Base-by-base conservation (phyloP, 495 filamentous ascomycete genomes). In the Echria macrotheca region DNA sequence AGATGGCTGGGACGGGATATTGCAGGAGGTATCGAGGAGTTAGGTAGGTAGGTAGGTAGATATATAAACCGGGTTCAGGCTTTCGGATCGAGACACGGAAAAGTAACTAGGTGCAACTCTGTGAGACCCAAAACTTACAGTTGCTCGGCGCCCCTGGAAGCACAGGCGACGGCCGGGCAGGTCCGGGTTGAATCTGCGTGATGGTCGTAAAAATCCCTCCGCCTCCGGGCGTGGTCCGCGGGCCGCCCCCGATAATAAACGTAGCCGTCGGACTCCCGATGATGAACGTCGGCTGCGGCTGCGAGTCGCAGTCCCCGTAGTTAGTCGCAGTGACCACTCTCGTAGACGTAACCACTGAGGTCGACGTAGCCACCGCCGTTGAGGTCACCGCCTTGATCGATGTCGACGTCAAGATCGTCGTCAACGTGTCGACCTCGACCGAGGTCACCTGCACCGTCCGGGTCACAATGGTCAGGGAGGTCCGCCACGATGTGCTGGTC, bases 101-200 rank as follows among this genome's bases (percentile, higher is more conserved):
- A n/a, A n/a, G n/a, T n/a, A n/a, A n/a, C n/a, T n/a, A n/a, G n/a
- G n/a, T n/a, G n/a, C n/a, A n/a, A n/a, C n/a, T n/a, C n/a, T n/a
- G n/a, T n/a, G n/a, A n/a, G n/a, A n/a, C n/a, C n/a, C n/a, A n/a
- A n/a, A n/a, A 57, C 57, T 55, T 45, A 62, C 59, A 62, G 17
- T 52, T 55, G 8, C 29, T 56, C 0, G 56, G 48, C 4, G 53
- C 55, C 3, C 59, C 59, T 2, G 59, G 59, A 1, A 59, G 36
- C 3, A 50, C 51, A 6, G 53, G 59, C 11, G 51, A 32, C 15
- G 44, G 47, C 12, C 28, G 31, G 1, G 26, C 37, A 1, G 42
- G 9, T 11, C 17, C 24, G 10, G 25, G 10, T 10, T 22, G 38
- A 22, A 41, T 22, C 38, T 41, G 38, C 3, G 38, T 41, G 1